Conservation (phyloP, 495 filamentous ascomycete species). For the Letharia columbiana region DNA sequence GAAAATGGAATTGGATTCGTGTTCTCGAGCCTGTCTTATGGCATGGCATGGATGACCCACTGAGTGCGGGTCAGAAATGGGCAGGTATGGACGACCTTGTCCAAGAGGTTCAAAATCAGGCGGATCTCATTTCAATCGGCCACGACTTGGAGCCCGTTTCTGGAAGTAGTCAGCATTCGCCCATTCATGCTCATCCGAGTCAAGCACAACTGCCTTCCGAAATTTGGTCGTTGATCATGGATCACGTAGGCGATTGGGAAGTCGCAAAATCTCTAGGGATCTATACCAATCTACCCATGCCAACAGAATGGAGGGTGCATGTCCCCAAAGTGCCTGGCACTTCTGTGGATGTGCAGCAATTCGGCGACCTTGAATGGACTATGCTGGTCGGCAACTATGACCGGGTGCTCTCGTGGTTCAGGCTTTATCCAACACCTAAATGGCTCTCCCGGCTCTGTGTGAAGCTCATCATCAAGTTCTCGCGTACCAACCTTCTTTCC, state of each 20-base stretch:
- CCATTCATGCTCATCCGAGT: slow-evolving; percentile 20
- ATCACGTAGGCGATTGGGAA: slow-evolving; percentile 83
- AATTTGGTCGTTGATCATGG: slow-evolving; percentile 80
- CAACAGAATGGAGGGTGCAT: slow-evolving; percentile 59
- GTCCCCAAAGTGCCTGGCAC: slow-evolving; percentile 6
- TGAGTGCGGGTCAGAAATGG: slow-evolving; percentile 5
- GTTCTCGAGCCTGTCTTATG: slow-evolving; percentile 65
- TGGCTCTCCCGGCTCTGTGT: slow-evolving; percentile 72
- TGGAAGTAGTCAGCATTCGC: slow-evolving; percentile 30
- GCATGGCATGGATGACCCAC: slow-evolving; percentile 46
- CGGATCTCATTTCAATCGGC: slow-evolving; percentile 52
- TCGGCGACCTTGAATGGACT: slow-evolving; percentile 64
- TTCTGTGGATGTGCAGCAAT: slow-evolving; percentile 29
- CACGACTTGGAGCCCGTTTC: slow-evolving; percentile 47
- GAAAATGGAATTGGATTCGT: slow-evolving; percentile 75
- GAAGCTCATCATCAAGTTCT: slow-evolving; percentile 86
- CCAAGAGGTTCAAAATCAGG: slow-evolving; percentile 38
- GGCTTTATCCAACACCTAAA: slow-evolving; percentile 53
- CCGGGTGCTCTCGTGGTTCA: slow-evolving; percentile 61
- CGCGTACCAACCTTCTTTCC: slow-evolving; percentile 63
- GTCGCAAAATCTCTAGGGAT: slow-evolving; percentile 70
- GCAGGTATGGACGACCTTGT: slow-evolving; percentile 15
- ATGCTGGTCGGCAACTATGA: slow-evolving; percentile 60
- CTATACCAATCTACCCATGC: slow-evolving; percentile 63
- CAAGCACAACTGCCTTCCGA: slow-evolving; percentile 57